These are phyloP conservation scores for Grosmannia serpens DNA, from an alignment of 2,329 filamentous ascomycete species.

Conservation along the genomic window DNA sequence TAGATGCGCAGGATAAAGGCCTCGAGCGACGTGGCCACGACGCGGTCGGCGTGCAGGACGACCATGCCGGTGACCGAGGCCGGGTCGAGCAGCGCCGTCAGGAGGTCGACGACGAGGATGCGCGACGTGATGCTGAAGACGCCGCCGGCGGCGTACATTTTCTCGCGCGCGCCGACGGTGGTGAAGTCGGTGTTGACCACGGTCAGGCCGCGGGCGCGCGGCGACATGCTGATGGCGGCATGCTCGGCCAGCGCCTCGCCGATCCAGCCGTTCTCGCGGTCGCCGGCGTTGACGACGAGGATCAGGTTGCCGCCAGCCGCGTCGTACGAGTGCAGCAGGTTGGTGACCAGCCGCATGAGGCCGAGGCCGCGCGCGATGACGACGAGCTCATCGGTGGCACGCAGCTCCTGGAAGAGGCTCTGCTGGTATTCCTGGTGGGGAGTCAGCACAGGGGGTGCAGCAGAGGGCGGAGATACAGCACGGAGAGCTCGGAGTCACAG, in stretches of 20 bases:
- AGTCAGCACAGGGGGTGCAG: too few relatives aligned
- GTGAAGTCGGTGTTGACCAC: conserved; percentile 93
- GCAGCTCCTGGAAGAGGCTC: conserved; percentile 82
- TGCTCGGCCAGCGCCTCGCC: conserved; percentile 93
- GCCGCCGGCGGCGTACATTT: conserved; percentile 80
- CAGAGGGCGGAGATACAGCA: too few relatives aligned
- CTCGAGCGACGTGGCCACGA: conserved; percentile 78
- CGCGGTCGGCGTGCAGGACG: conserved; percentile 77
- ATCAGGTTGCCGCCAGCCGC: conserved; percentile 89
- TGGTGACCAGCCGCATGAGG: conserved; percentile 85
- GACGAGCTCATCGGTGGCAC: conserved; percentile 85
- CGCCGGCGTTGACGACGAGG: conserved; percentile 77
- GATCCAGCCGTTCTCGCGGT: conserved; percentile 93
- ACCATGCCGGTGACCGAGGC: conserved; percentile 79
- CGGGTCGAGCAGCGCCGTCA: conserved; percentile 72
- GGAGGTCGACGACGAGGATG: conserved; percentile 85
- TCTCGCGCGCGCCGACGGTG: conserved; percentile 76
- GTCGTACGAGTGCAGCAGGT: conserved; percentile 93
- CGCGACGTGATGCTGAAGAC: conserved; percentile 94
- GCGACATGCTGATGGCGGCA: conserved; percentile 75
- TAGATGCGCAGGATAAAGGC: conserved; percentile 93
- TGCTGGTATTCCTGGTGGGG: conserved; percentile 73
- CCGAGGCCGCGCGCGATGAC: conserved; percentile 86
- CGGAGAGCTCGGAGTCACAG: not conserved
- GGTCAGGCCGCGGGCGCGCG: conserved; percentile 72